Conservation (phyloP, 805 yeast genomes). For the Metschnikowia continentalis region DNA sequence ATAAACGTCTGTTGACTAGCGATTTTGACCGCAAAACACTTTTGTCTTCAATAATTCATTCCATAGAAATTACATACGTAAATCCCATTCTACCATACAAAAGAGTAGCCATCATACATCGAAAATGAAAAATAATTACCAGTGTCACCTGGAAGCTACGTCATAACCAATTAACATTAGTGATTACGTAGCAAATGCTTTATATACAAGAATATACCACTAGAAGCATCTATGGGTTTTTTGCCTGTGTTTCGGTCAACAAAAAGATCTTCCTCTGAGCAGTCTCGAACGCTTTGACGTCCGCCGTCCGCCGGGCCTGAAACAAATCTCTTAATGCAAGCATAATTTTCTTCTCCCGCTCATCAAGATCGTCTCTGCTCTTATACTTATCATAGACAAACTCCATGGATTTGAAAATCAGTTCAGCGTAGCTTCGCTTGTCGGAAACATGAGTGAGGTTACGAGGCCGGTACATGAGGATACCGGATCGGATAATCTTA, state of each 20-base stretch:
- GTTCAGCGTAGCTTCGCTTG: conserved; percentile 14
- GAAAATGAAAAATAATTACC: too few relatives aligned
- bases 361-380: conserved; percentile 11
- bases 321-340: conserved; percentile 18
- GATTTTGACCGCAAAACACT: too few relatives aligned
- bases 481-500: conserved; percentile 25
- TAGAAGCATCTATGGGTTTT: neutral
- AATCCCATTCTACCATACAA: too few relatives aligned
- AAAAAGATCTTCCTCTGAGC: neutral
- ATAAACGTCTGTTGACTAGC: too few relatives aligned
- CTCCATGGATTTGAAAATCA: conserved; percentile 22
- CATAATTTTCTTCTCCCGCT: conserved; percentile 19
- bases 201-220: neutral
- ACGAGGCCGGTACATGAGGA: conserved; percentile 27
- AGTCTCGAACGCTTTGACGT: neutral
- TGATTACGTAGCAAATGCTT: too few relatives aligned
- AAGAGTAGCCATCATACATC: too few relatives aligned
- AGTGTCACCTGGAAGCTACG: too few relatives aligned
- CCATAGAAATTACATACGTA: too few relatives aligned
- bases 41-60: too few relatives aligned
- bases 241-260: neutral
- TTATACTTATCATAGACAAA: conserved; percentile 22
- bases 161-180: too few relatives aligned
- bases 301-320: conserved; percentile 1
- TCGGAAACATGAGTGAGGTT: conserved; percentile 19